Evolutionary conservation across 2,329 filamentous ascomycete genomes (phyloP), one percentile per base, ranked within the genome.

Genomic region (Stachybotrys elegans): DNA sequence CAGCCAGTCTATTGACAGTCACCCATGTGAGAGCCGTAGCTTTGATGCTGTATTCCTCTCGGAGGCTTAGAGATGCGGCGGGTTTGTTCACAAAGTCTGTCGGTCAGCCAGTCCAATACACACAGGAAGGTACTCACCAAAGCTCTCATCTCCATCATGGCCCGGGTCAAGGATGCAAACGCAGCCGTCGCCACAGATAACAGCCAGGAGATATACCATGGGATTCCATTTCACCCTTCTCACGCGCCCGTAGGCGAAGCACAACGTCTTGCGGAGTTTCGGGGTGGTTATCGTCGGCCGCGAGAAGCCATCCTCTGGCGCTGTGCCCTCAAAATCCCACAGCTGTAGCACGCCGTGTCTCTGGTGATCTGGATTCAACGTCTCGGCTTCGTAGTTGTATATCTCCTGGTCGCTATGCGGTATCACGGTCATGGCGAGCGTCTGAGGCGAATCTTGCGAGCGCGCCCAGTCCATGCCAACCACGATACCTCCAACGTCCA

Each of bases 21-120:
- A 72, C 60, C 78, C 78, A 82, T 11, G 75, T 67, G 42, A 81
- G 67, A 46, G 71, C 69, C 14, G 75, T 79, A 22, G 73, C 72
- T 21, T 68, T 63, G 32, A 78, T 60, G 36, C 64, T 63, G 44
- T 71, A 64, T 56, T 81, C 76, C 13, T 68, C 61, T 0, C 61
- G 57, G 5, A 78, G 61, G 16, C 59, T 62, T 13, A 81, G 62
- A 0, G 63, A 64, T 3, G 70, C 69, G 35, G 76, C 56, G 1
- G 74, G 66, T 2, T 63, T 51, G 11, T 72, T 55, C 3, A 78
- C 57, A 50, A 67, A 67, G 44, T 73, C 76, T 79, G 43, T 2
- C 22, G 32, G 13, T 27, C 16, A 12, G 43, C 65, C 51, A 64
- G 60, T 39, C 49, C 20, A 7, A 17, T 17, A 5, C 25, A 43